These are phyloP conservation scores for Rhododendron vialii DNA, from an alignment of 148 eudicot species.

Conservation along the genomic window DNA sequence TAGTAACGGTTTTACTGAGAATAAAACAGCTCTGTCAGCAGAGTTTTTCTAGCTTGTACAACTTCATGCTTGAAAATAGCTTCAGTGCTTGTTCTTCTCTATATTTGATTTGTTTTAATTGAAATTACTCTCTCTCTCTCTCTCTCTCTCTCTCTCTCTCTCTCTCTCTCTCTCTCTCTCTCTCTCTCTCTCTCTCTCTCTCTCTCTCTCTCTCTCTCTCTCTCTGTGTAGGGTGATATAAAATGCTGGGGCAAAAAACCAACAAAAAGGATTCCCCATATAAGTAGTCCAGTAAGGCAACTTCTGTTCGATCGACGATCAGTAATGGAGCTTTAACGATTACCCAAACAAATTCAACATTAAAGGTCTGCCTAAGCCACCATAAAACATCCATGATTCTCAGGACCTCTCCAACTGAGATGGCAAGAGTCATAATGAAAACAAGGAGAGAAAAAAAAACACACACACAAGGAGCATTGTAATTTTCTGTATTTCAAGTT, in stretches of 20 bases:
- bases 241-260: neutral
- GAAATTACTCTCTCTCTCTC: neutral
- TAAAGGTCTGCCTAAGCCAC: neutral
- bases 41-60: neutral
- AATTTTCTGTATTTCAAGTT: neutral
- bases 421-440: neutral
- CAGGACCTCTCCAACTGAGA: neutral
- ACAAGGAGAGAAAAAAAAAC: neutral
- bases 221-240: neutral
- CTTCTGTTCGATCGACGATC: neutral
- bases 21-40: constrained; percentile 3
- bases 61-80: neutral
- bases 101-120: neutral
- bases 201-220: too few relatives aligned
- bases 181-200: neutral
- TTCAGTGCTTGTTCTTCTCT: neutral
- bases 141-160: neutral
- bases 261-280: neutral
- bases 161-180: too few relatives aligned
- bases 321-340: neutral
- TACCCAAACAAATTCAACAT: neutral
- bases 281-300: neutral
- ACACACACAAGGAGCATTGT: neutral
- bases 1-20: neutral
- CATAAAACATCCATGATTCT: neutral